A percentile compares a stretch with the other conserved stretches of the same genome.
These are phyloP conservation scores for Phlyctochytrium bullatum DNA, from an alignment of 192 early-diverging fungal species.

Conservation along the genomic window DNA sequence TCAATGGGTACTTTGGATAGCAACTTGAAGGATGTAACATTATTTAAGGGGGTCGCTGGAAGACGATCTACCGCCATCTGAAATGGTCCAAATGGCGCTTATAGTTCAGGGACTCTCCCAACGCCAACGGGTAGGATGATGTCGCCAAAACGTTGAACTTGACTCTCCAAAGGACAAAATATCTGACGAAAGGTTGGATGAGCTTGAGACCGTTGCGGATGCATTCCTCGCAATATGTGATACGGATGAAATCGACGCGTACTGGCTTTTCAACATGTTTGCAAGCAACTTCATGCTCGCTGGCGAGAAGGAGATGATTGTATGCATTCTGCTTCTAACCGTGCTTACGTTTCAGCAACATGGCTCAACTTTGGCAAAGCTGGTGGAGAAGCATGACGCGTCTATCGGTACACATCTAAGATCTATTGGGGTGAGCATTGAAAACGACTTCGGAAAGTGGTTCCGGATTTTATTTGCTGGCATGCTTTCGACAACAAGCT, in stretches of 20 bases:
- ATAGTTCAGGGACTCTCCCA: neutral
- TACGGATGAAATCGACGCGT: slow-evolving; percentile 33
- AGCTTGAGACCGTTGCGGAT: slow-evolving; percentile 15
- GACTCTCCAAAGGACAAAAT: neutral
- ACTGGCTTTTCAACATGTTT: slow-evolving; percentile 36
- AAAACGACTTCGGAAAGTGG: neutral
- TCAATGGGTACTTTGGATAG: no score
- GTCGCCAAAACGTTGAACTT: neutral
- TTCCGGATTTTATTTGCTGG: slow-evolving; percentile 6
- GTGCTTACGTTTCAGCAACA: slow-evolving; percentile 8
- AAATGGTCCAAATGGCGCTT: neutral
- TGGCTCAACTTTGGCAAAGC: slow-evolving; percentile 12
- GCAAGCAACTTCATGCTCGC: neutral
- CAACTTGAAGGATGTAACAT: no score
- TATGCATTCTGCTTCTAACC: no score
- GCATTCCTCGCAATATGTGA: slow-evolving; percentile 42
- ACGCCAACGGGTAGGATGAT: neutral
- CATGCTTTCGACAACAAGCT: neutral
- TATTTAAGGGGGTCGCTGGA: neutral
- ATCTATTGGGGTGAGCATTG: slow-evolving; percentile 5
- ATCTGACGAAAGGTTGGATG: neutral
- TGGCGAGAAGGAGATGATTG: no score
- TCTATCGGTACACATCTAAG: slow-evolving; percentile 22
- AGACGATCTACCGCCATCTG: neutral
- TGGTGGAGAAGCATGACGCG: slow-evolving; percentile 23